These are phyloP conservation scores for Prunus persica DNA, from an alignment of 306 rosid genomes.

Conservation along the genomic window DNA sequence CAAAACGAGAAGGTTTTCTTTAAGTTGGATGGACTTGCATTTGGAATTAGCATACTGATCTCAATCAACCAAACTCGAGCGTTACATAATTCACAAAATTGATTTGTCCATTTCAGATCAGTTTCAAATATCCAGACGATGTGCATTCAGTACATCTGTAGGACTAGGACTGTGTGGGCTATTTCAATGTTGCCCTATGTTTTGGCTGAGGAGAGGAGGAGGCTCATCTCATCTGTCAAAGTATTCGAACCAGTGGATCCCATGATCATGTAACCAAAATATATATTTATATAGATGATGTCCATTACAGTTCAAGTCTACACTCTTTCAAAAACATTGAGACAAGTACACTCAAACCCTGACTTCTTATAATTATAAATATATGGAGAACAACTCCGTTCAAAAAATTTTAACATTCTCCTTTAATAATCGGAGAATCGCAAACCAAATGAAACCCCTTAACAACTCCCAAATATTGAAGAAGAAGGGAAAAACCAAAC, in stretches of 20 bases:
- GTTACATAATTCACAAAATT: too few relatives aligned
- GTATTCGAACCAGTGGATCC: too few relatives aligned
- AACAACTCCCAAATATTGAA: constrained; percentile 7
- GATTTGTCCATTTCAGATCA: too few relatives aligned
- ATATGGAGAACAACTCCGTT: not conserved
- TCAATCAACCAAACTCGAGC: too few relatives aligned
- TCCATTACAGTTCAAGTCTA: not conserved
- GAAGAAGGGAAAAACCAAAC: not conserved
- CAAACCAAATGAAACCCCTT: not conserved
- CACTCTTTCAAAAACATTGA: not conserved
- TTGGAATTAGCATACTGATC: too few relatives aligned
- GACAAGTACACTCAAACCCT: not conserved
- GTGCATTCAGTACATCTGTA: too few relatives aligned
- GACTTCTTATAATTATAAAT: not conserved
- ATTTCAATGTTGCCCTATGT: too few relatives aligned
- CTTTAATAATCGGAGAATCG: constrained; percentile 7
- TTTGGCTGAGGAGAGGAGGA: too few relatives aligned
- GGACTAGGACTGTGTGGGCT: too few relatives aligned
- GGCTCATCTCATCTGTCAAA: too few relatives aligned
- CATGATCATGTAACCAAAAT: not conserved
- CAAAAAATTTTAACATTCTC: not conserved
- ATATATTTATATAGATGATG: not conserved
- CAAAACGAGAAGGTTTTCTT: not conserved
- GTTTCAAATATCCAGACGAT: too few relatives aligned
- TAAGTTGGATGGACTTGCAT: too few relatives aligned